These are phyloP conservation scores for Dipteronia sinensis DNA, from an alignment of 345 rosid species.

Conservation along the genomic window DNA sequence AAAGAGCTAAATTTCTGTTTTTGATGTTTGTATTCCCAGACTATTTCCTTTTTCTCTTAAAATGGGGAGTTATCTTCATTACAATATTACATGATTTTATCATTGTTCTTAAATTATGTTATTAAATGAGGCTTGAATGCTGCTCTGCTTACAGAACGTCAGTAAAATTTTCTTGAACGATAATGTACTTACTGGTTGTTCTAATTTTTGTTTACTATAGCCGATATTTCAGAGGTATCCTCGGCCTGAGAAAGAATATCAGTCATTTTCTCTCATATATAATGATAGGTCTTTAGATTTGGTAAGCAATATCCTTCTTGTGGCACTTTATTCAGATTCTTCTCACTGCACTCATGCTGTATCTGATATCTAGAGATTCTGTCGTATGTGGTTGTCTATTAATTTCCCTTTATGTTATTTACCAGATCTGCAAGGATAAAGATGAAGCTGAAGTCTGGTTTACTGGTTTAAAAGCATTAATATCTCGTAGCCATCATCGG, in stretches of 20 bases:
- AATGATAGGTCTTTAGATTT: conserved; percentile 70
- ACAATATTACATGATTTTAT: not conserved
- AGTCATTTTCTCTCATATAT: conserved; percentile 79
- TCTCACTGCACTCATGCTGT: not conserved
- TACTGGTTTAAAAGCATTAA: conserved; percentile 71
- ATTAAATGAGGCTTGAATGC: not conserved
- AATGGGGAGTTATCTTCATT: not conserved
- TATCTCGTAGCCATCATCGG: conserved; percentile 55
- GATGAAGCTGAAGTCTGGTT: conserved; percentile 90
- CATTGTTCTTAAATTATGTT: not conserved
- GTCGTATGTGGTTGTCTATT: not conserved
- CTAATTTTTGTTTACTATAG: conserved; percentile 39
- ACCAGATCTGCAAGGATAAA: conserved; percentile 80
- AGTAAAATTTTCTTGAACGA: not conserved
- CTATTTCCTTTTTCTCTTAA: not conserved
- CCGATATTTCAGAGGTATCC: conserved; percentile 82
- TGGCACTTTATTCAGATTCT: conserved; percentile 2
- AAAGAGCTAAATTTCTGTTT: conserved; percentile 2
- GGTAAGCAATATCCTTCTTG: conserved; percentile 42
- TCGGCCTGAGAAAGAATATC: conserved; percentile 85
- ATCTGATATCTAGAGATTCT: not conserved
- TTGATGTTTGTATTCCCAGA: conserved; percentile 8
- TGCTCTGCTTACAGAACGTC: not conserved
- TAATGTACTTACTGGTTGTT: not conserved
- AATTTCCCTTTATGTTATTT: not conserved